phyloP scores from a whole-genome alignment of 805 yeast genomes.

The Yamadazyma scolyti region DNA sequence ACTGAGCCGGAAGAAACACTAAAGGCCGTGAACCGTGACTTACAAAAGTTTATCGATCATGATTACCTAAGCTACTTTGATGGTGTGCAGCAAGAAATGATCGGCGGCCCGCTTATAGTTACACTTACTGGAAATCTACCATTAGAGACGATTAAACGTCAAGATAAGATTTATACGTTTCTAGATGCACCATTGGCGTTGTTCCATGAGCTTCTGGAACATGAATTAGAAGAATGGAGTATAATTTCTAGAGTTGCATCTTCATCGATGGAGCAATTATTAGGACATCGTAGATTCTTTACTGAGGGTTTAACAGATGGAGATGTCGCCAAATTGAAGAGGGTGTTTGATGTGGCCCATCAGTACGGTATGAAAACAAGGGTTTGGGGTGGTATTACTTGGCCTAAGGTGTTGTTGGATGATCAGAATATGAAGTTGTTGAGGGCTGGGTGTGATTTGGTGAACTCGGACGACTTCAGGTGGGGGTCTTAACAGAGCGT shows the following conservation, averaged over 20 bases:
- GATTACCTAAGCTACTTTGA: slow-evolving; percentile 52
- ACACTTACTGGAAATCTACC: slow-evolving; percentile 69
- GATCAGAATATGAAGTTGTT: slow-evolving; percentile 48
- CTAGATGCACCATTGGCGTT: slow-evolving; percentile 50
- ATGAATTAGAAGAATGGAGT: slow-evolving; percentile 19
- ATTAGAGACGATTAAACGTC: background rate
- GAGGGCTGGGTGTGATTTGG: slow-evolving; percentile 48
- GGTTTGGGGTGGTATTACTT: slow-evolving; percentile 68
- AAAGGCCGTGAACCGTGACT: slow-evolving; percentile 38
- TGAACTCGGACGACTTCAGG: slow-evolving; percentile 58
- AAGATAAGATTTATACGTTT: slow-evolving; percentile 30
- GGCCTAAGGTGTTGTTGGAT: slow-evolving; percentile 52
- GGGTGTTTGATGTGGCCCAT: slow-evolving; percentile 43
- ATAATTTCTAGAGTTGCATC: slow-evolving; percentile 39
- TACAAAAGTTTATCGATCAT: slow-evolving; percentile 44
- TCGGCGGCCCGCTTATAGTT: slow-evolving; percentile 56
- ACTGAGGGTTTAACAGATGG: slow-evolving; percentile 19
- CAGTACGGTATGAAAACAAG: slow-evolving; percentile 50
- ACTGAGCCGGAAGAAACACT: slow-evolving; percentile 50
- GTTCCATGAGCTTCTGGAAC: slow-evolving; percentile 20
- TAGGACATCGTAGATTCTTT: slow-evolving; percentile 20
- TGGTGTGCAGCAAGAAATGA: slow-evolving; percentile 23
- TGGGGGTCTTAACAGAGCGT: slow-evolving; percentile 1
- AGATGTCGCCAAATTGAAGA: slow-evolving; percentile 25
- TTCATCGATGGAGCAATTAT: slow-evolving; percentile 32